Conservation (phyloP, 1,284 basidiomycete genomes). For the Vanrija sp. region DNA sequence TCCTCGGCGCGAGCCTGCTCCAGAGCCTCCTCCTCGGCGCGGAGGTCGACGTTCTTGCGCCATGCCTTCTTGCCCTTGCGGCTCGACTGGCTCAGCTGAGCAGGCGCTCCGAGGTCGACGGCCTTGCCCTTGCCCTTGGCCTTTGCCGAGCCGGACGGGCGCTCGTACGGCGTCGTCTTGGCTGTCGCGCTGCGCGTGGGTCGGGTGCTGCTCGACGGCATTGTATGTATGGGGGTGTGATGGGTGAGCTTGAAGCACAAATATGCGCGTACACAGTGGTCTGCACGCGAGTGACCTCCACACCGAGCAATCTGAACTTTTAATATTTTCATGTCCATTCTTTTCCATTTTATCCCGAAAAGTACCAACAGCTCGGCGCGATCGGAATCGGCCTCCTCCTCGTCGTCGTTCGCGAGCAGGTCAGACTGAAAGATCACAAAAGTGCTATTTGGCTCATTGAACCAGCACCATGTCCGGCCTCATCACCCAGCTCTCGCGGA, state of each 20-base stretch:
- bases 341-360: conserved; percentile 13
- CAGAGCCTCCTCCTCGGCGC: conserved; percentile 66
- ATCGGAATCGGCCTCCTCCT: not conserved
- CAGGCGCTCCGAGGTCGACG: conserved; percentile 55
- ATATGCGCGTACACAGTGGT: too few species aligned
- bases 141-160: conserved; percentile 10
- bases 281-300: too few species aligned
- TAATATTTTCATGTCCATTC: not conserved
- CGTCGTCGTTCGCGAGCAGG: too few species aligned
- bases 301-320: too few species aligned
- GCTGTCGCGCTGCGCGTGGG: not conserved
- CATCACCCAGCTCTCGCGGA: conserved; percentile 5
- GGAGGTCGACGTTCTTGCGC: conserved; percentile 85
- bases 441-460: not conserved
- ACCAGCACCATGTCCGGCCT: conserved; percentile 12
- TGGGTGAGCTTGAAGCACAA: not conserved
- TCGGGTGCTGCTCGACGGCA: conserved; percentile 7
- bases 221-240: not conserved
- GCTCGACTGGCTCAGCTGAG: conserved; percentile 66
- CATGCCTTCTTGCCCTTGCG: conserved; percentile 87
- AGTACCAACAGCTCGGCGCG: conserved; percentile 2
- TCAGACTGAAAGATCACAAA: not conserved
- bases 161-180: conserved; percentile 18
- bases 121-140: conserved; percentile 23
- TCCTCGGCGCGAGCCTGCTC: conserved; percentile 74